Evolutionary conservation across 805 yeast genomes (phyloP).

Genomic region (Maudiozyma serrabonitensis): DNA sequence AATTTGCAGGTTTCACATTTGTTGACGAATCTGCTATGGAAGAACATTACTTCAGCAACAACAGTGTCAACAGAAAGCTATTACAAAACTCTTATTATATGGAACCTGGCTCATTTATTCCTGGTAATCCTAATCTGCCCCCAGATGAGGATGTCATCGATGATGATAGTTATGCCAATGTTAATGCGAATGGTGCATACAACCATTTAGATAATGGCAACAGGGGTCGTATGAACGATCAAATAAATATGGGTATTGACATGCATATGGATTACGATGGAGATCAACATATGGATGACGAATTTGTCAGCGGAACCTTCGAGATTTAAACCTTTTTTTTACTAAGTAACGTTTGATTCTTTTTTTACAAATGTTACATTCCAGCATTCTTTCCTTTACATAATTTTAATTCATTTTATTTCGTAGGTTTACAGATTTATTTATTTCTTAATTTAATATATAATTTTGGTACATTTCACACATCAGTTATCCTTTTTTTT

Average conservation of each 20-base stretch:
- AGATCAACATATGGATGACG: constrained; percentile 63
- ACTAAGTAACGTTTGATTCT: neutral
- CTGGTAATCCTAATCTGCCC: constrained; percentile 70
- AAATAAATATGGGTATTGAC: constrained; percentile 1
- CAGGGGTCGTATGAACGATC: constrained; percentile 16
- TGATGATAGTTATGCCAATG: constrained; percentile 35
- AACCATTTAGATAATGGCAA: constrained; percentile 33
- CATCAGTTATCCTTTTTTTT: neutral
- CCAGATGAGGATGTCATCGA: constrained; percentile 80
- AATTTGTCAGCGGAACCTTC: constrained; percentile 82
- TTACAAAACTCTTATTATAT: constrained; percentile 31
- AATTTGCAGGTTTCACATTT: constrained; percentile 92
- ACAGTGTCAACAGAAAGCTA: constrained; percentile 27
- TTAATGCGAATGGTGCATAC: constrained; percentile 17
- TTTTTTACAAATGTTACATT: neutral
- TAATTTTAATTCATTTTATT: neutral
- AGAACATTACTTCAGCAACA: constrained; percentile 52
- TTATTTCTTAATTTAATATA: neutral
- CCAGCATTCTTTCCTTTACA: neutral
- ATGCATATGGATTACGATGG: constrained; percentile 30
- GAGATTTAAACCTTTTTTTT: constrained; percentile 42
- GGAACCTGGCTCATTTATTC: constrained; percentile 64
- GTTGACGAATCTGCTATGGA: constrained; percentile 91
- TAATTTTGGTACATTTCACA: neutral
- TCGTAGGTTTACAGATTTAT: neutral